These are phyloP conservation scores for Plasmodium yoelii DNA, from an alignment of 169 alveolate species.

Conservation along the genomic window DNA sequence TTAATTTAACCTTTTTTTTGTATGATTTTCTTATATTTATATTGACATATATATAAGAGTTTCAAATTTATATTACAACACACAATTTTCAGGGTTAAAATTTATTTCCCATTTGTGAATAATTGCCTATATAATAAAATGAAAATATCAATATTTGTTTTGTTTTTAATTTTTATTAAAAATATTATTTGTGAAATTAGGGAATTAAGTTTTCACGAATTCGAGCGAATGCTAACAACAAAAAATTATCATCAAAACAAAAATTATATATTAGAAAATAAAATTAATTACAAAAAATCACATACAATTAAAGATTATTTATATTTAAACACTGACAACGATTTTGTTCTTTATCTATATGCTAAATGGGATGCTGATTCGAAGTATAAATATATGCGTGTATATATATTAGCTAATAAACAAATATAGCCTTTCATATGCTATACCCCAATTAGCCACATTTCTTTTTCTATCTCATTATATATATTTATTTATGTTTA, in stretches of 20 bases:
- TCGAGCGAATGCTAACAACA: slow-evolving; percentile 48
- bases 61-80: too few species aligned
- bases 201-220: slow-evolving; percentile 60
- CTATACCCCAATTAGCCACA: not conserved
- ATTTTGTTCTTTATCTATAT: slow-evolving; percentile 68
- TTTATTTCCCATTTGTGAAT: too few species aligned
- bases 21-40: too few species aligned
- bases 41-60: too few species aligned
- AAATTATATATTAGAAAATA: slow-evolving; percentile 34
- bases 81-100: too few species aligned
- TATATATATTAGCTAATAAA: not conserved
- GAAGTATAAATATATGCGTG: slow-evolving; percentile 19
- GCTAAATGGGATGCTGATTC: slow-evolving; percentile 77
- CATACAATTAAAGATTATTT: slow-evolving; percentile 26
- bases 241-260: slow-evolving; percentile 52
- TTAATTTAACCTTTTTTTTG: too few species aligned
- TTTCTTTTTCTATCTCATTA: not conserved
- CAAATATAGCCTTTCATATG: not conserved
- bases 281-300: slow-evolving; percentile 18
- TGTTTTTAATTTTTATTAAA: slow-evolving; percentile 24
- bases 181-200: slow-evolving; percentile 50
- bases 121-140: slow-evolving; percentile 4
- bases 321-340: slow-evolving; percentile 49
- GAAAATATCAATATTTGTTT: slow-evolving; percentile 28
- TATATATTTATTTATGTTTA: not conserved